phyloP scores from a whole-genome alignment of 1,284 basidiomycete species.

The Leccinum pachyderme region DNA sequence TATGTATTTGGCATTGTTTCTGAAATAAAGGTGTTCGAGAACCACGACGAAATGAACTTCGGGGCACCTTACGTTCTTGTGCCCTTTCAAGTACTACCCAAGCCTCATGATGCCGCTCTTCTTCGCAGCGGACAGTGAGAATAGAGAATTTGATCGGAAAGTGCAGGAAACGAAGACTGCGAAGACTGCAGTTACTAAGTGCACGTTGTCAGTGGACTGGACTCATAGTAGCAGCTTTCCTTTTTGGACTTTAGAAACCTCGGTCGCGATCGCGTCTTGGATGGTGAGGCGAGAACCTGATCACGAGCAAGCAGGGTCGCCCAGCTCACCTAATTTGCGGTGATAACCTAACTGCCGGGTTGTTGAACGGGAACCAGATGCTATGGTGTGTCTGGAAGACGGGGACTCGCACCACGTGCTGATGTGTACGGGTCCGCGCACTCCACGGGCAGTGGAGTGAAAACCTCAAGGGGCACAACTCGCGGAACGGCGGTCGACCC shows the following conservation, averaged over 20 bases:
- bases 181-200: no score
- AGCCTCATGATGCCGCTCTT: background rate
- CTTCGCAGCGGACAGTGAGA: conserved; percentile 2
- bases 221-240: no score
- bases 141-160: background rate
- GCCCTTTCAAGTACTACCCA: no score
- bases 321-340: background rate
- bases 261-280: background rate
- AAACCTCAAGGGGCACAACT: no score
- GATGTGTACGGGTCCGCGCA: background rate
- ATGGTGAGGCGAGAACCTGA: background rate
- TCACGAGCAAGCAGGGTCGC: background rate
- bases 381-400: background rate
- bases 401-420: background rate
- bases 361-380: background rate
- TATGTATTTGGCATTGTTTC: background rate
- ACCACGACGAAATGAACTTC: no score
- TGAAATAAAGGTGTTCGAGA: no score
- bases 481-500: background rate
- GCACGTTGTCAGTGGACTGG: no score
- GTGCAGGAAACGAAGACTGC: no score
- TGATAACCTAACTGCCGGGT: no score
- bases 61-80: no score
- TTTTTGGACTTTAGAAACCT: no score
- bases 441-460: background rate